Percentiles rank a stretch among this genome's conserved stretches.
Conservation (phyloP, 495 filamentous ascomycete species). For the Tuber calosporum region DNA sequence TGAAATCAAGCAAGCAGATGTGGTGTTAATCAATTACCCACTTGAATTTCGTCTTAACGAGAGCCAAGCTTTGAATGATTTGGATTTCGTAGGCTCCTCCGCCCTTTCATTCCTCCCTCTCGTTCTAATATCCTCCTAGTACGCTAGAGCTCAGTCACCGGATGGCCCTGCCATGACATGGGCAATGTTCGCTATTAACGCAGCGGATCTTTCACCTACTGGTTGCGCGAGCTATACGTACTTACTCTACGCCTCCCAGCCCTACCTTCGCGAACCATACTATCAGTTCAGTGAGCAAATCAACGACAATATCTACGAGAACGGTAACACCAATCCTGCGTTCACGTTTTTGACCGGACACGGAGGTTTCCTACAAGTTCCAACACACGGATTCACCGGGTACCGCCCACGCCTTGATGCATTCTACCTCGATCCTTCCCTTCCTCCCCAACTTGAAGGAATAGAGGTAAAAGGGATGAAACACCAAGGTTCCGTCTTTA, state of each 20-base stretch:
- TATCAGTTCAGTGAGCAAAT: conserved; percentile 65
- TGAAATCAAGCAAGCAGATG: conserved; percentile 55
- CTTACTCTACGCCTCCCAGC: conserved; percentile 48
- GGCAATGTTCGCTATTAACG: conserved; percentile 51
- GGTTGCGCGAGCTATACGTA: conserved; percentile 55
- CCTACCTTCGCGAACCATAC: conserved; percentile 52
- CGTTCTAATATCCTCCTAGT: conserved; percentile 39
- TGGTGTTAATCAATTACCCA: conserved; percentile 53
- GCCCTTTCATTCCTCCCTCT: background rate
- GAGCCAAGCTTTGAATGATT: conserved; percentile 42
- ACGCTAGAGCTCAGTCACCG: conserved; percentile 52
- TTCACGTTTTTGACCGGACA: conserved; percentile 57
- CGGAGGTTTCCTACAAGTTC: conserved; percentile 52
- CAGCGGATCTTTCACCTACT: conserved; percentile 50
- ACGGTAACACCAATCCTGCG: conserved; percentile 56
- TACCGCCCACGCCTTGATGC: conserved; percentile 48
- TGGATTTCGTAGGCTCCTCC: conserved; percentile 47
- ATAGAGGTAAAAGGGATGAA: conserved; percentile 40
- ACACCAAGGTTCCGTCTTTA: conserved; percentile 38
- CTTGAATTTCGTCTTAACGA: conserved; percentile 46
- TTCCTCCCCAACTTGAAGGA: conserved; percentile 52
- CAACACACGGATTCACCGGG: conserved; percentile 52
- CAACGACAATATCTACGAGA: conserved; percentile 55
- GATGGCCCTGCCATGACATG: conserved; percentile 60
- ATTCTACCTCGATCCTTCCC: conserved; percentile 51